These are phyloP conservation scores for Entophlyctis helioformis DNA, from an alignment of 192 early-diverging fungal species.

Conservation along the genomic window DNA sequence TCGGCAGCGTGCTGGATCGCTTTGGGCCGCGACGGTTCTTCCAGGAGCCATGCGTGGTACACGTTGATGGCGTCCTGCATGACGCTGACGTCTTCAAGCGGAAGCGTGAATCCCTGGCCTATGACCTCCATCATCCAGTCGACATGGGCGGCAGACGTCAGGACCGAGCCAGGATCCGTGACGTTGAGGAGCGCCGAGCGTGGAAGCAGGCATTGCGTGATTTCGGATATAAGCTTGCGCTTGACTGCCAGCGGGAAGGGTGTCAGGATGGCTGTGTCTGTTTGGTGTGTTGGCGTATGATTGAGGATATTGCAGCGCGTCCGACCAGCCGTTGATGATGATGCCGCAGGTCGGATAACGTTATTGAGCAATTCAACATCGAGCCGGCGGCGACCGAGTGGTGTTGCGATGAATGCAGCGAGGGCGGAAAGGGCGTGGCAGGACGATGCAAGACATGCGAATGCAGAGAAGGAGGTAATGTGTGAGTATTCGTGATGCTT, in stretches of 20 bases:
- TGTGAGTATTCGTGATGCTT: too few relatives aligned
- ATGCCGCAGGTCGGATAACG: too few relatives aligned
- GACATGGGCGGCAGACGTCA: constrained; percentile 66
- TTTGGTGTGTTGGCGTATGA: neutral
- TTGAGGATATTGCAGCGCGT: neutral
- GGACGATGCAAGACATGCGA: neutral
- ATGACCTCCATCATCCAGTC: constrained; percentile 76
- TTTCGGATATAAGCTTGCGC: constrained; percentile 53
- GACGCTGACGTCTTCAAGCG: constrained; percentile 60
- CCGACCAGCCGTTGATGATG: too few relatives aligned
- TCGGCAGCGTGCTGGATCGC: constrained; percentile 42
- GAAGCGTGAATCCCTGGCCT: constrained; percentile 70
- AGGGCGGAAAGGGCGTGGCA: neutral
- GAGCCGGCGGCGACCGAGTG: neutral
- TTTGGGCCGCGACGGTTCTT: constrained; percentile 41
- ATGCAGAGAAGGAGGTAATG: too few relatives aligned
- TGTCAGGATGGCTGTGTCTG: constrained; percentile 61
- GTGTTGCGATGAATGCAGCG: too few relatives aligned
- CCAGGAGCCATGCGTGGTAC: constrained; percentile 69
- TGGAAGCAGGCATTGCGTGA: constrained; percentile 41
- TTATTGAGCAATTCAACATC: too few relatives aligned
- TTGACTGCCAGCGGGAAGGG: constrained; percentile 54
- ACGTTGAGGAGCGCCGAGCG: constrained; percentile 14
- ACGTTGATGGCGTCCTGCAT: constrained; percentile 52
- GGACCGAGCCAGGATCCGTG: constrained; percentile 38